These are phyloP conservation scores for Marvania coccoides DNA, from an alignment of 139 green algal genomes.

Conservation along the genomic window DNA sequence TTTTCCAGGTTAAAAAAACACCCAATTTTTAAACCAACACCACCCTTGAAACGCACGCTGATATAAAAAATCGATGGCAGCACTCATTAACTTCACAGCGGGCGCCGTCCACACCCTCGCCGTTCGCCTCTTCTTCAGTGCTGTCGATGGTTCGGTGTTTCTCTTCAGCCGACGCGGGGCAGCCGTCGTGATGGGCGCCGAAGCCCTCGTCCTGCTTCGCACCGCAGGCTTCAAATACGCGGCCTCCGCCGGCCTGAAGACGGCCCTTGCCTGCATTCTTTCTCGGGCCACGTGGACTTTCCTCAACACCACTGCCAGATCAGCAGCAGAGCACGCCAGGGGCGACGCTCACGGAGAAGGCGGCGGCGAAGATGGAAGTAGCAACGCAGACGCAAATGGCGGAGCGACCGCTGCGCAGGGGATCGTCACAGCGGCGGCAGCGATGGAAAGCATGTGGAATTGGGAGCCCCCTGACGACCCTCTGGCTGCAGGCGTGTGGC, in stretches of 20 bases:
- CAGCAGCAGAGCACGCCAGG: neutral
- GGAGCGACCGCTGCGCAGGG: neutral
- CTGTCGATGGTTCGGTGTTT: conserved; percentile 18
- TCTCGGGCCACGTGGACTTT: neutral
- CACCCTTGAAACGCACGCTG: neutral
- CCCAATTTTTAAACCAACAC: too few species aligned
- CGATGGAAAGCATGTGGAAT: conserved; percentile 12
- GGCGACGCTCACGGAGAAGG: too few species aligned
- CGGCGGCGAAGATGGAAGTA: too few species aligned
- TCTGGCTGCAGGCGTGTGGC: neutral
- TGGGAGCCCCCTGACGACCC: conserved; percentile 12
- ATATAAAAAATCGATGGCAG: neutral
- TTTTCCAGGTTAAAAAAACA: too few species aligned
- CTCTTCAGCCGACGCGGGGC: neutral
- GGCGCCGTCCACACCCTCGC: neutral
- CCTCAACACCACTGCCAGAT: neutral
- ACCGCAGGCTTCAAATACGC: neutral
- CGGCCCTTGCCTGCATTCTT: neutral
- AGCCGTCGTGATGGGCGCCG: neutral
- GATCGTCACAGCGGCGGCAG: neutral
- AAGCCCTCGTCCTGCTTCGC: neutral
- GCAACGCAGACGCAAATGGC: neutral
- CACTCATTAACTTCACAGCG: neutral
- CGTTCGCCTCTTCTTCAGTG: neutral
- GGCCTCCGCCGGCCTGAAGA: neutral